Base-by-base conservation (phyloP, 306 rosid species). In the Prunus mira region DNA sequence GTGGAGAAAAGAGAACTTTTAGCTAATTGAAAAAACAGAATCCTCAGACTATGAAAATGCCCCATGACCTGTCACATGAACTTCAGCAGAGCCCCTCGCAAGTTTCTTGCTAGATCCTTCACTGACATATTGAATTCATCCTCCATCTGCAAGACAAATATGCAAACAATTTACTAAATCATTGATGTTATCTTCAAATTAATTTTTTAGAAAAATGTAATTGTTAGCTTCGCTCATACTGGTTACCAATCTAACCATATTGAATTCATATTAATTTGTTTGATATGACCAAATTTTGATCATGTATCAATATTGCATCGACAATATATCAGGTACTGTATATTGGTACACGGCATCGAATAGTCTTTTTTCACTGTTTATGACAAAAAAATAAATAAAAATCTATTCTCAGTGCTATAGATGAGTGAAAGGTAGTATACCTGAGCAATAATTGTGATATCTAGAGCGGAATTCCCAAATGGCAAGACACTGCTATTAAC, bases 391-490 rank as follows among this genome's bases (percentile, higher is more conserved):
- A 38, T 3, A 28, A 32, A 32, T 0, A 32, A 32, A 32, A 32
- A 32, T 32, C 1, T 38, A 6, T 38, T 38, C 43, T 38, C 0
- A 38, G 9, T 61, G 46, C n/a, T 12, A 70, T 3, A 30, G 17
- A 12, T 10, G 63, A 34, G 19, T 15, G 12, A 50, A 52, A 52
- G 41, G 15, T 17, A 62, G 55, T 43, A 6, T 81, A 93, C 97
- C 97, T 88, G 86, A 67, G 91, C 91, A 80, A 91, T 51, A 34
- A 89, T 46, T 30, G 92, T 90, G 5, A 93, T 75, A 56, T 89
- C 89, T 3, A 87, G 73, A 67, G 71, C 81, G 52, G 87, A 86
- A 20, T 67, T 79, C 9, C 92, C 89, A 72, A 91, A 91, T 19
- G 82, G 83, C 72, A 89, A 68, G 34, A 83, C 82, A 61, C 79